Evolutionary conservation across 2,329 filamentous ascomycete genomes (phyloP), one percentile per base, ranked within the genome.

Genomic region (Rutstroemia sydowiana): DNA sequence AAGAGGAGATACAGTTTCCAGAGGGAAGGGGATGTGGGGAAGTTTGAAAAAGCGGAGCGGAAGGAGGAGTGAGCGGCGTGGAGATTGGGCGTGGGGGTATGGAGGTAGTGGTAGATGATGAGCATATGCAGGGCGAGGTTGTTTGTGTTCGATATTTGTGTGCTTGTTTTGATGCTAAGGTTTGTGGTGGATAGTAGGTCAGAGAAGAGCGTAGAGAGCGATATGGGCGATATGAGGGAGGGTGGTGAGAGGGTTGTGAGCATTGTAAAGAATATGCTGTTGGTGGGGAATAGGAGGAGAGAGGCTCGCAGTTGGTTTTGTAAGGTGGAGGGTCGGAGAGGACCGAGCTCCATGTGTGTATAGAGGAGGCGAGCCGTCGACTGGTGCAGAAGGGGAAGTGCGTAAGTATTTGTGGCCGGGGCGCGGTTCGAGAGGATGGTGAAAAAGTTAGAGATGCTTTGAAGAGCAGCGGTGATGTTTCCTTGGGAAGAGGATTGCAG

Each of bases 251-350:
- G 21, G 8, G 41, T 8, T n/a, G 82, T 77, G 57, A 85, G 85
- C 0, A 93, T 70, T 1, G 78, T 73, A 1, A 95, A 75, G 55
- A 96, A 84, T 5, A 88, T 74, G 1, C 82, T 87, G 69, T 95
- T 96, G 45, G 74, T 73, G 0, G 90, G 88, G 65, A 90, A 95
- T 6, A 71, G 65, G 0, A 62, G 60, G 20, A 93, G 72, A 55
- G 84, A 86, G 2, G 73, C 69, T 4, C 72, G 69, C 1, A 95
- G 70, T 11, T 83, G 71, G 7, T 75, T 69, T 40, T 86, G 82
- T 31, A 95, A 67, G 16, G 82, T 75, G 0, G 75, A 71, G 4
- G 88, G 85, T 48, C 84, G 83, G 68, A 87, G 89, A 2, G 84
- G 76, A 3, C 79, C 80, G 48, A 45, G 48, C 70, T 76, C 78